These are phyloP conservation scores for Leishmania amazonensis DNA, from an alignment of 208 protist species.

Conservation along the genomic window DNA sequence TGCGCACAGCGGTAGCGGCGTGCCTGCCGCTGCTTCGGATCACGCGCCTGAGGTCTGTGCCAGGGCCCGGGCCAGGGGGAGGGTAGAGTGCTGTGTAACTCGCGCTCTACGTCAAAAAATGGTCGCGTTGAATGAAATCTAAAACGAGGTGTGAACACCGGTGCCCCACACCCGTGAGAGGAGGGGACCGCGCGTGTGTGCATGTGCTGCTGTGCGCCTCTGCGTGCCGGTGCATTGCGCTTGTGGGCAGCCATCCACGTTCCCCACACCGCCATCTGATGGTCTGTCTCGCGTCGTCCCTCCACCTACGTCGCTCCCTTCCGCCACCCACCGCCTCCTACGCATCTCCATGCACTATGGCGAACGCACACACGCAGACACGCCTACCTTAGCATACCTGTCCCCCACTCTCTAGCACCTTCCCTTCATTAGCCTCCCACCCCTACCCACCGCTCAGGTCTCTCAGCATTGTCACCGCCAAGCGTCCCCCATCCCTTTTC, in stretches of 20 bases:
- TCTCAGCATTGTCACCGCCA: too few species aligned
- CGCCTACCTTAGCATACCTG: background rate
- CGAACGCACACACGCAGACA: background rate
- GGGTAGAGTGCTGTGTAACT: background rate
- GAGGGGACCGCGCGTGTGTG: background rate
- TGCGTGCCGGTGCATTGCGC: background rate
- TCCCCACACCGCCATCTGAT: background rate
- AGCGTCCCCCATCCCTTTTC: background rate
- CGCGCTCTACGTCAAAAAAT: background rate
- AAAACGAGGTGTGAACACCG: too few species aligned
- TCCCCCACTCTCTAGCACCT: background rate
- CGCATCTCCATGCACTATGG: background rate
- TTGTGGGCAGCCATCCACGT: background rate
- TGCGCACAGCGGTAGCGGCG: too few species aligned
- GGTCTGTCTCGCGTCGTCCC: background rate
- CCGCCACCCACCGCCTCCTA: background rate
- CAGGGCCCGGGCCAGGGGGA: background rate
- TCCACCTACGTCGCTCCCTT: background rate
- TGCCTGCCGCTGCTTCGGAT: background rate
- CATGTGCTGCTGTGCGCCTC: background rate
- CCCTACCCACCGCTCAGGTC: too few species aligned
- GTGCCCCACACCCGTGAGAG: background rate
- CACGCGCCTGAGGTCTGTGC: background rate
- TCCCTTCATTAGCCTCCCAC: background rate
- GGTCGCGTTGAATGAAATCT: background rate